These are phyloP conservation scores for Acacia confusa DNA, from an alignment of 306 rosid genomes.

Conservation along the genomic window DNA sequence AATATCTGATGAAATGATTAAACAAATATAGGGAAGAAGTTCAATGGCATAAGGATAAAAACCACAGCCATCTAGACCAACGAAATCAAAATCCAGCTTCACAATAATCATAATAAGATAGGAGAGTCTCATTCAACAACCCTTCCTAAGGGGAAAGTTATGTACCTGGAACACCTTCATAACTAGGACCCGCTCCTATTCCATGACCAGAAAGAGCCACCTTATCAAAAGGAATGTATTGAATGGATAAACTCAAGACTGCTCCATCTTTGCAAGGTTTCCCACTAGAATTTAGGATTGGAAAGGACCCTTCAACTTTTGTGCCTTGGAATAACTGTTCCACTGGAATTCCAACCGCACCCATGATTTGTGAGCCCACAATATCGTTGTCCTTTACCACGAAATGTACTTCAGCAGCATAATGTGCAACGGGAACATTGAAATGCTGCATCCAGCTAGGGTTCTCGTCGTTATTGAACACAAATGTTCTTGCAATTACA, in stretches of 20 bases:
- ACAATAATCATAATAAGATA: neutral
- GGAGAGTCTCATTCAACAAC: constrained; percentile 63
- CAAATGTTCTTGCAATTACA: constrained; percentile 81
- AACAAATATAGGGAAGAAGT: too few relatives aligned
- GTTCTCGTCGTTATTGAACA: constrained; percentile 63
- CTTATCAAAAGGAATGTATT: constrained; percentile 54
- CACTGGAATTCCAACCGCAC: constrained; percentile 74
- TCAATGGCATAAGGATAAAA: too few relatives aligned
- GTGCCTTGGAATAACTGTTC: constrained; percentile 44
- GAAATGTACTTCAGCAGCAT: constrained; percentile 73
- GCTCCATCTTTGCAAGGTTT: constrained; percentile 69
- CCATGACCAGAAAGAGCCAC: constrained; percentile 46
- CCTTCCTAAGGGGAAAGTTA: constrained; percentile 77
- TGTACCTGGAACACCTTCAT: constrained; percentile 65
- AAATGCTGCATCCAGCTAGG: constrained; percentile 88
- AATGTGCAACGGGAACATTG: constrained; percentile 74
- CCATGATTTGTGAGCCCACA: constrained; percentile 76
- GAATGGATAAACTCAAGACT: constrained; percentile 63
- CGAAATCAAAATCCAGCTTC: too few relatives aligned
- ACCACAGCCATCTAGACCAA: too few relatives aligned
- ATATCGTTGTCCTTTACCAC: constrained; percentile 71
- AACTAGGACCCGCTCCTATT: constrained; percentile 46
- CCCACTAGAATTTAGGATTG: constrained; percentile 54
- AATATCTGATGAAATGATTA: too few relatives aligned
- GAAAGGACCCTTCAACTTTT: constrained; percentile 64